phyloP scores from a whole-genome alignment of 2,329 filamentous ascomycete species.

The Drechslerella stenobrocha region DNA sequence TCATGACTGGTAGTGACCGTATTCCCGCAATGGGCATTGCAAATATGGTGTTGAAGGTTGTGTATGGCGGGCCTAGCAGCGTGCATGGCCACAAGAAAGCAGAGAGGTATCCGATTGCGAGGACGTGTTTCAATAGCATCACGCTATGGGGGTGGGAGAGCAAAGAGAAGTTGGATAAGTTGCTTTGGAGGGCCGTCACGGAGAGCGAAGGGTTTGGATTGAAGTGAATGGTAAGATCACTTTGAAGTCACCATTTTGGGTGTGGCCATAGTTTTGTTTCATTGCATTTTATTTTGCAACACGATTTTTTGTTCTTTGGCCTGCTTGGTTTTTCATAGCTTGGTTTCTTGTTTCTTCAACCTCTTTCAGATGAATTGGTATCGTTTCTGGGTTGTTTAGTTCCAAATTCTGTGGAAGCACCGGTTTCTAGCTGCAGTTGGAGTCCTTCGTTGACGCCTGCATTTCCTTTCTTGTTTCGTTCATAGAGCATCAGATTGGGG shows the following conservation, averaged over 20 bases:
- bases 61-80: slow-evolving; percentile 65
- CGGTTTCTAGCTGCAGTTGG: too few species aligned
- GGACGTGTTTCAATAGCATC: slow-evolving; percentile 88
- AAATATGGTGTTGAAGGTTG: slow-evolving; percentile 74
- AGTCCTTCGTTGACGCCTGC: too few species aligned
- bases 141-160: slow-evolving; percentile 73
- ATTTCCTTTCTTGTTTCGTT: too few species aligned
- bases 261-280: background rate
- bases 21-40: slow-evolving; percentile 86
- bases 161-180: slow-evolving; percentile 68
- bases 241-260: background rate
- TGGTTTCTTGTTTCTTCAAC: too few species aligned
- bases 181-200: slow-evolving; percentile 81
- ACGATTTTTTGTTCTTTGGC: too few species aligned
- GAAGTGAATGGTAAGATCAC: slow-evolving; percentile 62
- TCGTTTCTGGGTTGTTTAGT: too few species aligned
- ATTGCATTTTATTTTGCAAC: slow-evolving; percentile 1
- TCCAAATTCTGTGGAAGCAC: too few species aligned
- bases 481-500: too few species aligned
- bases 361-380: too few species aligned
- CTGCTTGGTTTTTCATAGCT: too few species aligned
- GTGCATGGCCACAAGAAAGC: slow-evolving; percentile 62
- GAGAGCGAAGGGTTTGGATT: slow-evolving; percentile 92
- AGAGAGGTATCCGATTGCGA: slow-evolving; percentile 76
- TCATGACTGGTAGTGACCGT: slow-evolving; percentile 87